Evolutionary conservation across 2,329 filamentous ascomycete species (phyloP).

Genomic region (Chrysoporthe cubensis): DNA sequence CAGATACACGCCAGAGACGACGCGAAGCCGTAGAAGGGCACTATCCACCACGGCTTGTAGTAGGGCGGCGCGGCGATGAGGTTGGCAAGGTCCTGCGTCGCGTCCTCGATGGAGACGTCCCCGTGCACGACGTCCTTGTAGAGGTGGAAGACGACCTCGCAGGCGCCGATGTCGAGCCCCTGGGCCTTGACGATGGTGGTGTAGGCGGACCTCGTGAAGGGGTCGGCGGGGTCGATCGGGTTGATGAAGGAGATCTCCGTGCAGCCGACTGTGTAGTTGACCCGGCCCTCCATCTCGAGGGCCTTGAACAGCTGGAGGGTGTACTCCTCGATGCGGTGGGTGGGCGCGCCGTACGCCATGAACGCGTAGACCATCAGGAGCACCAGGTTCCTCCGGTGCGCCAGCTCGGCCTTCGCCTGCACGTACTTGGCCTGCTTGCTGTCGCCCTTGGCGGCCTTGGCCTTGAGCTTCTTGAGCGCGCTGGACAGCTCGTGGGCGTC

Average conservation of each 20-base stretch:
- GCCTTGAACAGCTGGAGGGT: conserved; percentile 27
- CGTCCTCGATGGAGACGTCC: conserved; percentile 26
- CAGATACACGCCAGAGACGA: conserved; percentile 17
- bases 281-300: conserved; percentile 29
- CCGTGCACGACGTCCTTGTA: conserved; percentile 30
- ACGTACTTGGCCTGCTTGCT: conserved; percentile 25
- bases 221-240: conserved; percentile 26
- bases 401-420: conserved; percentile 26
- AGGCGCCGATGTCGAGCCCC: conserved; percentile 30
- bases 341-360: conserved; percentile 27
- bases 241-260: conserved; percentile 29
- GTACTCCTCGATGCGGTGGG: conserved; percentile 29
- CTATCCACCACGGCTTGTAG: conserved; percentile 26
- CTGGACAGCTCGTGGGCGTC: conserved; percentile 25
- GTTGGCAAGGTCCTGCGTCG: conserved; percentile 14
- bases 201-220: conserved; percentile 27
- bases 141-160: conserved; percentile 27
- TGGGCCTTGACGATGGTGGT: conserved; percentile 30
- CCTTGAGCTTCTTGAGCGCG: conserved; percentile 24
- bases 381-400: conserved; percentile 26
- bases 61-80: conserved; percentile 23
- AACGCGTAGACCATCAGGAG: conserved; percentile 27
- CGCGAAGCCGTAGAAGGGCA: conserved; percentile 24
- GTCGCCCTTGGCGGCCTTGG: conserved; percentile 19
- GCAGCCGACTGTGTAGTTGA: conserved; percentile 30